Evolutionary conservation across 2,329 filamentous ascomycete species (phyloP).

Genomic region (Mariannaea sp.): DNA sequence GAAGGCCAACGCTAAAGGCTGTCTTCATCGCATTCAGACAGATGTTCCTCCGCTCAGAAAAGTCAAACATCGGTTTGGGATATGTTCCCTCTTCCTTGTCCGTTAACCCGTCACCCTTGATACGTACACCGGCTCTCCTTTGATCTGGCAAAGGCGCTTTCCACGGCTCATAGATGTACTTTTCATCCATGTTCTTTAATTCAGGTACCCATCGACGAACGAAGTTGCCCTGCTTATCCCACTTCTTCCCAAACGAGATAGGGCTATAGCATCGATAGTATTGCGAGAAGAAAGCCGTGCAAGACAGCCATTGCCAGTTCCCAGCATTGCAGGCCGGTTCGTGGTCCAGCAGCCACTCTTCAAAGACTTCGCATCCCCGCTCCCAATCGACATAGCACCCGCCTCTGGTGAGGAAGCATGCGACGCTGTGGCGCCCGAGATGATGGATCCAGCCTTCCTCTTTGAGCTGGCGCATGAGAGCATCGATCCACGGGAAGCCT

Average conservation of each 20-base stretch:
- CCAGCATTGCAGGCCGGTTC: constrained; percentile 74
- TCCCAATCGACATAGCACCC: constrained; percentile 83
- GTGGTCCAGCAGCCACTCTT: constrained; percentile 76
- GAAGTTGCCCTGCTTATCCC: constrained; percentile 71
- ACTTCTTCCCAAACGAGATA: constrained; percentile 74
- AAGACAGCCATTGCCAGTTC: constrained; percentile 80
- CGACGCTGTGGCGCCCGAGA: constrained; percentile 75
- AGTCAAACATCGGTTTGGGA: constrained; percentile 80
- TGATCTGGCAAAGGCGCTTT: constrained; percentile 71
- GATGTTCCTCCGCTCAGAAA: constrained; percentile 61
- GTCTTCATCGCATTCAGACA: constrained; percentile 73
- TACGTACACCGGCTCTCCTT: constrained; percentile 67
- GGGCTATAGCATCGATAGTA: constrained; percentile 75
- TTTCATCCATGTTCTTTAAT: constrained; percentile 62
- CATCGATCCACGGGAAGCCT: constrained; percentile 82
- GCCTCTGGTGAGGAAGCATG: constrained; percentile 79
- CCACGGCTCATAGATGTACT: constrained; percentile 81
- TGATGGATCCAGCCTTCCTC: constrained; percentile 81
- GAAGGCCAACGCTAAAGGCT: constrained; percentile 67
- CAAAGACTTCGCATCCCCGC: constrained; percentile 77
- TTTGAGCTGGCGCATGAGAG: constrained; percentile 75
- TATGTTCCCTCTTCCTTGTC: constrained; percentile 58
- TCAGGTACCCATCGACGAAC: constrained; percentile 71
- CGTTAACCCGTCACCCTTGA: constrained; percentile 58
- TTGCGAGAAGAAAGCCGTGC: constrained; percentile 75